Base-by-base conservation (phyloP, 768 basidiomycete species). In the Amanita inopinata region DNA sequence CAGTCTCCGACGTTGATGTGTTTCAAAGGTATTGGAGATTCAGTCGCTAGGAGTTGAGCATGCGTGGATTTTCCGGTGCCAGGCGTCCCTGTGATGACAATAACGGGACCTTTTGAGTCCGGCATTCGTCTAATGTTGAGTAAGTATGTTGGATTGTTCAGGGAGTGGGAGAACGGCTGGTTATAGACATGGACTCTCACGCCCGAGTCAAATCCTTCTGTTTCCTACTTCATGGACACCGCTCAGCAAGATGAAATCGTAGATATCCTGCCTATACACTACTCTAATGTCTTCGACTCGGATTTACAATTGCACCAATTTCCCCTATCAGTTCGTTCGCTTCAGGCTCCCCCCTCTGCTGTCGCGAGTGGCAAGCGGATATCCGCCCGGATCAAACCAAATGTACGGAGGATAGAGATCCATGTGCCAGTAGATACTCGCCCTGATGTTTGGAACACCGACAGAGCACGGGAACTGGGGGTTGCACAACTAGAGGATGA, bases 21-120 rank as follows among this genome's bases (percentile, higher is more conserved):
- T 53, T 64, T 67, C 44, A 96, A 63, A 0, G 81, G 77, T 1
- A 83, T 51, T 3, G 77, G 75, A 0, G 86, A 82, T 46, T 85
- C 75, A 30, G 78, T 71, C 15, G 70, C 76, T 33, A 98, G 75
- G n/a, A 91, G 67, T 45, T 85, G 75, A 1, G 92, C 88, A 61
- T 90, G 90, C 0, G 91, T 92, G 2, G 94, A 85, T 61, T 99
- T 99, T 43, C 91, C 93, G 25, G 91, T 93, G n/a, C 90, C 90
- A 8, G 90, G 89, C 11, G 90, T 92, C 47, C 89, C 91, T 32
- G 90, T 93, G 52, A 93, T 78, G 51, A 93, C 58, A 54, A 93
- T 86, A 38, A 81, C 73, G 33, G 87, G 88, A 18, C 60, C 64
- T 48, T 60, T 61, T 25, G 50, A 49, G 40, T n/a, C 17, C 19